Evolutionary conservation across 1,139 yeast species (phyloP), one percentile per base, ranked within the genome.

Genomic region (Saccharomycopsis phalli): DNA sequence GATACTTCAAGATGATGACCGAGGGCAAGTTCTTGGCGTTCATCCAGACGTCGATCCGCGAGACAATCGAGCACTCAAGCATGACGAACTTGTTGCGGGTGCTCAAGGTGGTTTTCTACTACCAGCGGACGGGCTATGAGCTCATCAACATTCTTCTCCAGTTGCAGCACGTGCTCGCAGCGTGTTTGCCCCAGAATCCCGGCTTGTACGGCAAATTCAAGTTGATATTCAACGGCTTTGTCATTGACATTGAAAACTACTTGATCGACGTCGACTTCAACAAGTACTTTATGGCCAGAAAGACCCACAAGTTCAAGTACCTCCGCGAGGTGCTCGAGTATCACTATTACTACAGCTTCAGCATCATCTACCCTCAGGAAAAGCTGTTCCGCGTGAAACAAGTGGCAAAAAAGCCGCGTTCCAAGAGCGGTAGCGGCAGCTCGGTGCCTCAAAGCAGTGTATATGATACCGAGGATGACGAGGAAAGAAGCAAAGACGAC

Each of bases 221-320:
- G 22, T 30, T 38, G 13, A 14, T 44, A n/a, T 31, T 41, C 13
- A 23, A 38, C 22, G 42, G 42, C 6, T 18, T 44, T 11, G 34
- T 44, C 8, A 29, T 38, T 26, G 47, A 44, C 28, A 30, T 44
- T 22, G 44, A 44, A 17, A 23, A 35, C 16, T 44, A 32, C 27
- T 32, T 44, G 11, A 28, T 36, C 8, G 44, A 41, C 11, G 36
- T 43, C 20, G 39, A 40, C 18, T 40, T 31, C 27, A 20, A 16
- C 18, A 20, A 19, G 14, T 42, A 32, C 17, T 22, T 38, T 11
- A 28, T 17, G 21, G 40, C 36, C 19, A 28, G 38, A 23, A 30
- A 27, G 13, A 21, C 27, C 17, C 35, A 16, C 21, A 30, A 36
- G 20, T 13, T 26, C 16, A 17, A 26, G 11, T 16, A 4, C 10